These are phyloP conservation scores for Phytopythium aichiense DNA, from an alignment of 352 stramenopile species.

Conservation along the genomic window DNA sequence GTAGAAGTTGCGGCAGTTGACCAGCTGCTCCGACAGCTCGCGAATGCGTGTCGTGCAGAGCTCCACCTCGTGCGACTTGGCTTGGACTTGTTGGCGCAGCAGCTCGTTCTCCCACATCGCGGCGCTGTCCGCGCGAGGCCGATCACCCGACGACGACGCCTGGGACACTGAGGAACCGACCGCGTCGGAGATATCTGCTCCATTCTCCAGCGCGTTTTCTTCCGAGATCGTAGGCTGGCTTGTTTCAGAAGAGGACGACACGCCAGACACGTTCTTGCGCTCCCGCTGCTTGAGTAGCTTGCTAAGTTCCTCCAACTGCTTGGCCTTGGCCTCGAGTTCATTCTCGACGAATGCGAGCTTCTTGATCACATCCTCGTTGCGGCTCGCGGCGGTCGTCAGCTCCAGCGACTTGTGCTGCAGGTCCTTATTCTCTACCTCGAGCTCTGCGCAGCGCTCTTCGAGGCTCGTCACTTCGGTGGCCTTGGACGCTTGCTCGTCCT, in stretches of 20 bases:
- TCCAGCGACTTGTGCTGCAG: conserved; percentile 36
- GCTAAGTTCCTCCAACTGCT: conserved; percentile 47
- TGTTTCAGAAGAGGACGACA: not conserved
- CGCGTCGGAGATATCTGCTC: not conserved
- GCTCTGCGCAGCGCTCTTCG: conserved; percentile 50
- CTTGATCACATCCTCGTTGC: conserved; percentile 47
- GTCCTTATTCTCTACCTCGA: conserved; percentile 37
- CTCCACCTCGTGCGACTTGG: conserved; percentile 42
- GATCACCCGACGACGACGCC: not conserved
- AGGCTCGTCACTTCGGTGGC: conserved; percentile 41
- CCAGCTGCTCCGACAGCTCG: conserved; percentile 39
- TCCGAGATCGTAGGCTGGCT: conserved; percentile 10
- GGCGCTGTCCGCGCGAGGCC: conserved; percentile 16
- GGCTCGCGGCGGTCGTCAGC: conserved; percentile 28
- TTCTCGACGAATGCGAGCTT: conserved; percentile 47
- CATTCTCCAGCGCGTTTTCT: conserved; percentile 9
- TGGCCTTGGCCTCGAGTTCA: conserved; percentile 43
- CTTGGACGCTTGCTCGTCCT: conserved; percentile 61
- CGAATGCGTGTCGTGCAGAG: conserved; percentile 39
- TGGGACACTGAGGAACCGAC: not conserved
- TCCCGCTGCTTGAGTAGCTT: conserved; percentile 20
- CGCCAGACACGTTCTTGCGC: conserved; percentile 3
- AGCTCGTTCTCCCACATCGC: conserved; percentile 42
- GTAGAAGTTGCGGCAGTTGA: conserved; percentile 51
- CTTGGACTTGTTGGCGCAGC: conserved; percentile 45